Evolutionary conservation across 345 rosid species (phyloP).

Genomic region (Lumnitzera racemosa): DNA sequence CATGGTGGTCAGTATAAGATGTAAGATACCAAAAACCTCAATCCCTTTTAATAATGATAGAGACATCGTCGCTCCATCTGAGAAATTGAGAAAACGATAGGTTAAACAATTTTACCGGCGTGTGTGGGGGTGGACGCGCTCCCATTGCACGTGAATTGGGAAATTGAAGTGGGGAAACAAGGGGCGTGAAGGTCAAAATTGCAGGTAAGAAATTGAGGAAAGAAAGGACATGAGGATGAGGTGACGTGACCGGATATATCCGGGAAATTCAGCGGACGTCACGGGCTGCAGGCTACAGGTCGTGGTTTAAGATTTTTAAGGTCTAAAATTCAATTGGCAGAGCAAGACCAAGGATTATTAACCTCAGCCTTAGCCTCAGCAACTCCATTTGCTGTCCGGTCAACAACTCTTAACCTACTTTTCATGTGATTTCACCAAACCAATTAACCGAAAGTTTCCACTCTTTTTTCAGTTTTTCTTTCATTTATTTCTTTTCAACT

Average conservation of each 20-base stretch:
- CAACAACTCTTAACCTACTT: constrained; percentile 14
- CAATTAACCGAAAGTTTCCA: background rate
- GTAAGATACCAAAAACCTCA: too few species aligned
- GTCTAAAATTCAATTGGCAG: too few species aligned
- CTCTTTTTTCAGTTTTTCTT: too few species aligned
- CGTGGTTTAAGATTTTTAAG: background rate
- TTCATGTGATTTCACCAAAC: background rate
- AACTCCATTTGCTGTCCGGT: constrained; percentile 4
- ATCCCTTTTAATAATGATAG: too few species aligned
- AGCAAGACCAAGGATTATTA: too few species aligned
- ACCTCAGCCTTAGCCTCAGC: too few species aligned
- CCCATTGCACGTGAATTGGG: background rate
- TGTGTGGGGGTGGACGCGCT: constrained; percentile 6
- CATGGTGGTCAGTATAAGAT: too few species aligned
- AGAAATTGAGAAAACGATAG: background rate
- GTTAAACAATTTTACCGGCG: background rate
- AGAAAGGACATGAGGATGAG: background rate
- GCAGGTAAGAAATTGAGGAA: background rate
- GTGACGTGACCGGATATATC: constrained; percentile 21
- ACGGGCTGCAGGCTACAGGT: constrained; percentile 22
- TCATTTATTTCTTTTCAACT: too few species aligned
- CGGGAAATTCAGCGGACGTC: constrained; percentile 35
- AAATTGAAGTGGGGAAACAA: background rate
- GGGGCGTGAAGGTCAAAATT: constrained; percentile 4
- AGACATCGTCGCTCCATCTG: too few species aligned